These are phyloP conservation scores for Rhipidocladum racemiflorum DNA, from an alignment of 176 grass and related monocot genomes.

Conservation along the genomic window DNA sequence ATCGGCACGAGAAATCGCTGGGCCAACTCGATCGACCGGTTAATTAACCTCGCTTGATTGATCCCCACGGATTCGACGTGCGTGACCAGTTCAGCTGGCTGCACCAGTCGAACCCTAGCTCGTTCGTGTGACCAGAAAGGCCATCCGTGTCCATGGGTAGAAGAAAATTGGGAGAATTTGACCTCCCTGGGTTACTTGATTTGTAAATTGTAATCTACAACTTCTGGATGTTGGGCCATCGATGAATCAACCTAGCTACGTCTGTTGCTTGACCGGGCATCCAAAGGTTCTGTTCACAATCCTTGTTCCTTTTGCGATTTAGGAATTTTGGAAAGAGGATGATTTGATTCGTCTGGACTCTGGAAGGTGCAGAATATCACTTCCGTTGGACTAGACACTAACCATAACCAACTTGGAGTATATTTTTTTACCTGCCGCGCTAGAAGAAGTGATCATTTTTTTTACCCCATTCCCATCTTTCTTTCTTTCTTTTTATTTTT, in stretches of 20 bases:
- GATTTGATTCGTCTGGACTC: constrained; percentile 10
- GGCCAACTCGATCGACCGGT: constrained; percentile 7
- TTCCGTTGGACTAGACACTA: too few relatives aligned
- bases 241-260: neutral
- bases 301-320: neutral
- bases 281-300: neutral
- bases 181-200: neutral
- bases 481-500: too few relatives aligned
- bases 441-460: too few relatives aligned
- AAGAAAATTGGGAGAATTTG: too few relatives aligned
- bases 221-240: neutral
- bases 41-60: neutral
- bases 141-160: too few relatives aligned
- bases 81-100: too few relatives aligned
- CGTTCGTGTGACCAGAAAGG: too few relatives aligned
- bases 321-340: neutral
- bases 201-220: neutral
- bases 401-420: too few relatives aligned
- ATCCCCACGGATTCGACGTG: constrained; percentile 23
- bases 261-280: too few relatives aligned
- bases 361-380: neutral
- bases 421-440: too few relatives aligned
- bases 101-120: too few relatives aligned
- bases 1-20: constrained; percentile 32
- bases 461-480: too few relatives aligned